Evolutionary conservation across 2,329 filamentous ascomycete genomes (phyloP).

Genomic region (Gyromitra esculenta): DNA sequence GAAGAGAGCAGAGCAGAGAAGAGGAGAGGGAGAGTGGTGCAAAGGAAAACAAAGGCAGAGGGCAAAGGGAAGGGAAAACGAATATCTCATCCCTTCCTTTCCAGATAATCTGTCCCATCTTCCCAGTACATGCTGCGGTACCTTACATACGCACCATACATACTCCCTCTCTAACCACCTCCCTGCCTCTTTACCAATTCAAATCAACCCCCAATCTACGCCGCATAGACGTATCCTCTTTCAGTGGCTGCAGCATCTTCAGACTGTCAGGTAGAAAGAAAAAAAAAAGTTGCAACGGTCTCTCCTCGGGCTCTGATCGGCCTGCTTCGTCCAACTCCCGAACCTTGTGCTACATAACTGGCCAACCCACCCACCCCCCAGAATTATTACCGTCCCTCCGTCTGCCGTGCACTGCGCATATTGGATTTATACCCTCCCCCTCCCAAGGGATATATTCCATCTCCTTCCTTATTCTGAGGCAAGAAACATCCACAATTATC

Average conservation of each 20-base stretch:
- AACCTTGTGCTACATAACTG: conserved; percentile 42
- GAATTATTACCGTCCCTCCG: conserved; percentile 39
- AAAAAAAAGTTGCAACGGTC: conserved; percentile 42
- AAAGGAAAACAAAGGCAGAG: no score
- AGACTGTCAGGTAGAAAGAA: conserved; percentile 10
- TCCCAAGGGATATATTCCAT: conserved; percentile 40
- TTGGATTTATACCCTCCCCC: conserved; percentile 44
- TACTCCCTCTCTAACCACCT: conserved; percentile 5
- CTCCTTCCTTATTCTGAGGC: conserved; percentile 50
- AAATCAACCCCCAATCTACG: conserved; percentile 45
- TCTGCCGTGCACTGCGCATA: conserved; percentile 38
- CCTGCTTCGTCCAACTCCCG: conserved; percentile 49
- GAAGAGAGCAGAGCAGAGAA: conserved; percentile 1
- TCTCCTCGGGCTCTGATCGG: conserved; percentile 46
- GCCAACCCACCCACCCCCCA: conserved; percentile 40
- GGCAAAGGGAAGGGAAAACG: no score
- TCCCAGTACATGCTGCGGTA: conserved; percentile 42
- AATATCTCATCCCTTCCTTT: conserved; percentile 30
- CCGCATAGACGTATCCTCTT: conserved; percentile 49
- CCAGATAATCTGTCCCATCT: conserved; percentile 44
- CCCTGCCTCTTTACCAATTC: conserved; percentile 51
- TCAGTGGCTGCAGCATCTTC: conserved; percentile 39
- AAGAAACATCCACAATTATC: conserved; percentile 45
- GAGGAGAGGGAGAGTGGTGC: no score
- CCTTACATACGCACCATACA: conserved; percentile 49